Conservation (phyloP, 345 rosid genomes). For the Gossypium anomalum region DNA sequence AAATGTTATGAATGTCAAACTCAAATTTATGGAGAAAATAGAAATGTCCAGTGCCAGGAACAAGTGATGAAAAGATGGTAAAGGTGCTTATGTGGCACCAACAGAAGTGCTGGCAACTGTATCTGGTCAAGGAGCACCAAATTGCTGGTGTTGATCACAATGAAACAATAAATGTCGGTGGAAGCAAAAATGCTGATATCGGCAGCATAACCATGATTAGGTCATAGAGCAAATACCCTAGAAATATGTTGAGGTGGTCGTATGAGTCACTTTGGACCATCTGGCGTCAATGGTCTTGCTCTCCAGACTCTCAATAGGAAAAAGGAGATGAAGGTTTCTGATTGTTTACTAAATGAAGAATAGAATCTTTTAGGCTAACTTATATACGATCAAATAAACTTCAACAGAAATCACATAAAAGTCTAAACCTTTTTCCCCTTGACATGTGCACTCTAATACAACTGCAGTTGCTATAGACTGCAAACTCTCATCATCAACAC, state of each 20-base stretch:
- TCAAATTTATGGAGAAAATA: background rate
- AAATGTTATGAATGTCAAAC: background rate
- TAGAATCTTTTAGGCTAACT: background rate
- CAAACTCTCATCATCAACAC: background rate
- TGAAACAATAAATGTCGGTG: background rate
- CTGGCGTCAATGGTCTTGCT: background rate
- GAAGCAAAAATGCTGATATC: background rate
- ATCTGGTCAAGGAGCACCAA: background rate
- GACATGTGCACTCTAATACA: constrained; percentile 2
- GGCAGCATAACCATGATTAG: background rate
- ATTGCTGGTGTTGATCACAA: background rate
- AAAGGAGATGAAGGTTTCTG: background rate
- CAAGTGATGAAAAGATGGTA: background rate
- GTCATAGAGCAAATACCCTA: background rate
- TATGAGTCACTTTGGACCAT: background rate
- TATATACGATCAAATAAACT: background rate
- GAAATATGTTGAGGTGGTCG: background rate
- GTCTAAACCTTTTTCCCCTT: background rate
- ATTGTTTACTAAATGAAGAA: background rate
- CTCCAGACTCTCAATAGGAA: background rate
- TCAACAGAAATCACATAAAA: constrained; percentile 1
- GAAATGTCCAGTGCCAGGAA: background rate
- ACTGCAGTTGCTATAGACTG: background rate
- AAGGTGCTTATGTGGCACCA: constrained; percentile 1
- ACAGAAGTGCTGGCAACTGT: background rate